Evolutionary conservation across 192 early-diverging fungal genomes (phyloP), one percentile per base, ranked within the genome.

Genomic region (Helicostylum pulchrum): DNA sequence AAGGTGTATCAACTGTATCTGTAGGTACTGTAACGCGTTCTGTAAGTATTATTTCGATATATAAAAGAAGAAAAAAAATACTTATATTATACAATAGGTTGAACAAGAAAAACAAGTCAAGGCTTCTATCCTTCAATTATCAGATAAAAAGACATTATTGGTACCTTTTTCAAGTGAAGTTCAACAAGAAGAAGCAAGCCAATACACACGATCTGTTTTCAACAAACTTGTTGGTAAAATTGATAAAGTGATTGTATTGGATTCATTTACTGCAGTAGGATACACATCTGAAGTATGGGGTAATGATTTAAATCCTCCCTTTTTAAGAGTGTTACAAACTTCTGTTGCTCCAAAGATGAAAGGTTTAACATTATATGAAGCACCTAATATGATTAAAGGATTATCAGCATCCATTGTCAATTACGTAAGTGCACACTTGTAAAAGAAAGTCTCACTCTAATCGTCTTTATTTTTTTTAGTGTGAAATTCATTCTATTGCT

Each of bases 261-360:
- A 72, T 58, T 62, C 71, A 2, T 72, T 67, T 63, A 57, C 53
- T 5, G 20, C 55, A 0, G 39, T 65, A n/a, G 65, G 52, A 11
- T 72, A 72, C 23, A 67, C 65, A 11, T 62, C 58, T 10, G 26
- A 43, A n/a, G 59, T 34, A 3, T 62, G 60, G 60, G 53, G 53
- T 30, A 60, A 49, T 0, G 47, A 72, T 15, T 34, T 62, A 11
- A 32, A 49, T n/a, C 71, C 71, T 3, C 71, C 71, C 21, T 67
- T 53, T 55, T 44, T 72, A 12, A 65, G 71, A 36, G 51, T 61
- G 9, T 55, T 72, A 15, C 59, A 72, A 43, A 72, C 71, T 32
- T 47, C 64, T 9, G 17, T 47, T 26, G 51, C 70, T 44, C 11
- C 15, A 9, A 46, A 46, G 11, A 20, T 72, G 51, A 55, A 46